Conservation (phyloP, 176 grass and related monocot genomes). For the Paspalum notatum region DNA sequence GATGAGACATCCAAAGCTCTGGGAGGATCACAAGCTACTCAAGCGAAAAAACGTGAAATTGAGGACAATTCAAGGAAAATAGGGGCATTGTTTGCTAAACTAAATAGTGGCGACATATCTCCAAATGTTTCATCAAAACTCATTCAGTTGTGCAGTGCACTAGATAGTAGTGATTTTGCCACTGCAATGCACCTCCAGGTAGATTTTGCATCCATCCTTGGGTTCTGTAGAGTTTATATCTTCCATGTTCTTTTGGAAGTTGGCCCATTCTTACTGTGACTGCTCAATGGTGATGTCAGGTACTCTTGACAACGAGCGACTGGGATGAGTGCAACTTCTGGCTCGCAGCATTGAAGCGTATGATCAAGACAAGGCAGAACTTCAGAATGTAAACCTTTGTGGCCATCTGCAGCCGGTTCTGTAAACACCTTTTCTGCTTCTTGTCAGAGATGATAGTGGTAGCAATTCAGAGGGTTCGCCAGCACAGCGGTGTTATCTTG, state of each 20-base stretch:
- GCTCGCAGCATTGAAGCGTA: conserved; percentile 88
- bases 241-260: not conserved
- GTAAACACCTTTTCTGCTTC: conserved; percentile 54
- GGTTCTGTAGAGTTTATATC: not conserved
- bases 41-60: conserved; percentile 85
- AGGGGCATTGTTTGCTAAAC: conserved; percentile 81
- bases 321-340: conserved; percentile 99
- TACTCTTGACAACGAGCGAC: conserved; percentile 83
- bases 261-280: not conserved
- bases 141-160: conserved; percentile 74
- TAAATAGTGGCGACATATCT: conserved; percentile 91
- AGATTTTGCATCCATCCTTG: conserved; percentile 8
- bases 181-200: conserved; percentile 90
- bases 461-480: conserved; percentile 40
- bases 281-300: conserved; percentile 53
- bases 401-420: conserved; percentile 42
- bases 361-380: conserved; percentile 90
- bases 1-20: conserved; percentile 86
- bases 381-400: conserved; percentile 65
- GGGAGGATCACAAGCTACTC: conserved; percentile 70
- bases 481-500: conserved; percentile 34
- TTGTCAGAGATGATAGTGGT: conserved; percentile 38
- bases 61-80: conserved; percentile 98
- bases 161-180: conserved; percentile 78
- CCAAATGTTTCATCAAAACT: conserved; percentile 90